Evolutionary conservation across 2,329 filamentous ascomycete genomes (phyloP).

Genomic region (Verticillium zaregamsianum): DNA sequence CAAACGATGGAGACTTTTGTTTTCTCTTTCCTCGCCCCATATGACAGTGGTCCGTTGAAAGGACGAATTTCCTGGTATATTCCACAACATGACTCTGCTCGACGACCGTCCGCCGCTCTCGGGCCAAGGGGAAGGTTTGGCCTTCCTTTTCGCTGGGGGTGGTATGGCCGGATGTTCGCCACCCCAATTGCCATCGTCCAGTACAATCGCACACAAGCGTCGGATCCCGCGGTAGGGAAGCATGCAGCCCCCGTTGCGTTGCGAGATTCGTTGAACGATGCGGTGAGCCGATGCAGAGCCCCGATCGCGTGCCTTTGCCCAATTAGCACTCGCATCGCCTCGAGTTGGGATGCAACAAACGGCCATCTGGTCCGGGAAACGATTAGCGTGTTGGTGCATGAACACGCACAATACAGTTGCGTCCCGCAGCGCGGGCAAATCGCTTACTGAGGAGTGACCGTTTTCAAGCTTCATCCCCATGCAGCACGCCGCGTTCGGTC

Average conservation of each 20-base stretch:
- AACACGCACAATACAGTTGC: background rate
- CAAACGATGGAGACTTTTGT: background rate
- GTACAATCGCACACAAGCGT: background rate
- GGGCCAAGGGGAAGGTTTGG: background rate
- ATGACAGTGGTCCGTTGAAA: background rate
- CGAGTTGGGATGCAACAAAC: background rate
- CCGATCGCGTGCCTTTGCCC: background rate
- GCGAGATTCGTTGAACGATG: background rate
- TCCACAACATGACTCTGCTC: background rate
- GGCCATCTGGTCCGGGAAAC: background rate
- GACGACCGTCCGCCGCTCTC: background rate
- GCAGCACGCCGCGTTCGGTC: background rate
- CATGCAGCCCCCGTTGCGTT: background rate
- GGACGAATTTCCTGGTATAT: background rate
- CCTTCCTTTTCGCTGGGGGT: background rate
- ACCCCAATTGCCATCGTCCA: background rate
- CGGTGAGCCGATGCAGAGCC: background rate
- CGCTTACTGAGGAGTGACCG: background rate
- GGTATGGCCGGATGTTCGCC: background rate
- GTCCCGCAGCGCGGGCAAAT: background rate
- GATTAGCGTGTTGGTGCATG: background rate
- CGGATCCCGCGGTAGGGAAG: background rate
- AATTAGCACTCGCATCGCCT: background rate
- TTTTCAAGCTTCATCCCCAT: background rate
- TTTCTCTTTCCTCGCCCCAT: constrained; percentile 2